Base-by-base conservation (phyloP, 2,329 filamentous ascomycete genomes). In the Fusarium lyarnte region DNA sequence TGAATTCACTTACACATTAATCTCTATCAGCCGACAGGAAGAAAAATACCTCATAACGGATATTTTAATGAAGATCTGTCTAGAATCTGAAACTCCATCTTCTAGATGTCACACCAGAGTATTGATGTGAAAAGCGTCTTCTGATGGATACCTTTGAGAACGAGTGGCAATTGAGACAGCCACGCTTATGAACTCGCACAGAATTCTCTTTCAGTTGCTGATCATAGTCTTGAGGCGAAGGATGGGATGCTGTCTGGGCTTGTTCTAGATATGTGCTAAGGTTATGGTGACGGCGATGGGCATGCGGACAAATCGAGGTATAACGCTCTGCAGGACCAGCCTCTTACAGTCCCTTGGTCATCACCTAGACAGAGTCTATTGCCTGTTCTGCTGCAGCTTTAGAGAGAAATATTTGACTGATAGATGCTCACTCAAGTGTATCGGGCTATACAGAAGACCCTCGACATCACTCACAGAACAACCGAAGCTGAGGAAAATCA, bases 1-100 rank as follows among this genome's bases (percentile, higher is more conserved):
- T 54, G 36, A 53, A 59, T 63, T 29, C 42, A 67, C 65, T 70
- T 47, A 25, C 42, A 73, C 70, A 73, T 58, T 49, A 69, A 63
- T 73, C 57, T 69, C 31, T 58, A 53, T 33, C 39, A 47, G 42
- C 63, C 19, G 42, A 65, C n/a, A 41, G 21, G 29, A 42, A 36
- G 23, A 23, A 27, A 11, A 47, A 6, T 23, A 46, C 36, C 36
- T 60, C 13, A 25, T 51, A 51, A 38, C 19, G 38, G 39, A 33
- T 25, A 57, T 7, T 19, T 27, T 10, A 6, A 39, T 35, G 51
- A 23, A 25, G 19, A 58, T 45, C 29, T 61, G 66, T 66, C 53
- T 66, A 47, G 19, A 38, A 70, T 66, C 49, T 66, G 66, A 60
- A 51, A 70, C 60, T 4, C 6, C 12, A 21, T 43, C 16, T 9